Evolutionary conservation across 768 basidiomycete genomes (phyloP), one percentile per base, ranked within the genome.

Genomic region (Cubamyces lactineus): DNA sequence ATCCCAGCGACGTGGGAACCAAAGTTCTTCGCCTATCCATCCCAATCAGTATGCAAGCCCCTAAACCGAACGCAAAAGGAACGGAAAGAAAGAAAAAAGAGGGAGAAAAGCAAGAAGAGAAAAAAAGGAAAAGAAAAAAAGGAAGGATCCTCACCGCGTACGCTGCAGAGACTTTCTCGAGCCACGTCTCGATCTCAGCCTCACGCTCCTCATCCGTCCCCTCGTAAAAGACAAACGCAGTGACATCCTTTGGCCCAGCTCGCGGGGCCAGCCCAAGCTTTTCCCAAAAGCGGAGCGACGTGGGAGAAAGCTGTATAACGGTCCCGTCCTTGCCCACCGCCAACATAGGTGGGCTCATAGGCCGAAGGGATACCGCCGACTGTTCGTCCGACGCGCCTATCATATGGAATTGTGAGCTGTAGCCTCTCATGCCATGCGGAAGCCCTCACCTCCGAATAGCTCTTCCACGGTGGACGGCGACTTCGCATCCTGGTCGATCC

Each of bases 281-380:
- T 66, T 91, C 88, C 92, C 93, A 94, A 72, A 94, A 94, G 2
- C 87, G 81, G 23, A 94, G 70, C 0, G 91, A 88, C 4, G 90
- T 74, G 1, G 91, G 87, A 15, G 84, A 72, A 17, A 91, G 72
- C 43, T 92, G 85, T n/a, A 94, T 77, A 26, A 92, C 73, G 3
- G 84, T 80, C 40, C 87, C 86, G 2, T 84, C 83, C 68, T 91
- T 91, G 2, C 83, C 86, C 28, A 91, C 79, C 0, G 86, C 78
- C 12, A 94, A 70, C 76, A 83, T 78, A 0, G 91, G 89, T 1
- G 81, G 70, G 8, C 84, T 79, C 56, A 86, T 69, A 1, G 68
- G 67, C 34, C 73, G 69, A 41, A 80, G 42, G 38, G 68, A 39
- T 13, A 21, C 17, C 34, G 26, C 12, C 7, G 39, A 41, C 2